Base-by-base conservation (phyloP, 768 basidiomycete species). In the Phlebiopsis gigantea region DNA sequence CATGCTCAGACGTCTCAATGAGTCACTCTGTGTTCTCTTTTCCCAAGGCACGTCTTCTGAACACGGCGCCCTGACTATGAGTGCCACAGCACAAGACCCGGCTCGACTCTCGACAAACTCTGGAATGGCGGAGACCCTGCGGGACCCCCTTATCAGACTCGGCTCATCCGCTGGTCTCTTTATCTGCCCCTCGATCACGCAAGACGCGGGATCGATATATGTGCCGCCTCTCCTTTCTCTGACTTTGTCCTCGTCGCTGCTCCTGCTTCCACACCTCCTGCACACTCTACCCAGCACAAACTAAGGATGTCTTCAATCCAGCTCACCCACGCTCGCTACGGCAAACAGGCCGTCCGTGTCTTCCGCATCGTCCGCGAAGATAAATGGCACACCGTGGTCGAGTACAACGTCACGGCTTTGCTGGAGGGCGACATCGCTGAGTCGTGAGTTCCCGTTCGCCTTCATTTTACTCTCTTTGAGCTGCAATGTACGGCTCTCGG, bases 261-360 rank as follows among this genome's bases (percentile, higher is more conserved):
- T n/a, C 19, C 48, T 17, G 51, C 8, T 14, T 22, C 39, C 29
- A 28, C 24, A 53, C 21, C 51, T 19, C 15, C 12, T 29, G 22
- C 24, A 26, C 46, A 26, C 14, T 25, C 46, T 46, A 46, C 15
- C 25, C 24, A 2, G 24, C 24, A 26, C 21, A 22, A 2, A 47
- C 22, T 26, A 26, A 47, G 5, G 28, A 54, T 54, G 57, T 46
- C 57, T 21, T 21, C 51, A 2, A 46, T 49, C 7, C 26, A 66
- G 45, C 79, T 83, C 55, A 67, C 73, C 2, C 64, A 69, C 19
- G 86, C 90, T 1, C 81, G 83, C 24, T 92, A 94, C 64, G 94
- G 94, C 10, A 98, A 98, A 73, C 87, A 92, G 71, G 85, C 87
- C 61, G 82, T 98, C 15, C 81, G 93, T 22, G 88, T 98, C 43